phyloP scores from a whole-genome alignment of 371 early-diverging fungal genomes.

The Actinomortierella ambigua region DNA sequence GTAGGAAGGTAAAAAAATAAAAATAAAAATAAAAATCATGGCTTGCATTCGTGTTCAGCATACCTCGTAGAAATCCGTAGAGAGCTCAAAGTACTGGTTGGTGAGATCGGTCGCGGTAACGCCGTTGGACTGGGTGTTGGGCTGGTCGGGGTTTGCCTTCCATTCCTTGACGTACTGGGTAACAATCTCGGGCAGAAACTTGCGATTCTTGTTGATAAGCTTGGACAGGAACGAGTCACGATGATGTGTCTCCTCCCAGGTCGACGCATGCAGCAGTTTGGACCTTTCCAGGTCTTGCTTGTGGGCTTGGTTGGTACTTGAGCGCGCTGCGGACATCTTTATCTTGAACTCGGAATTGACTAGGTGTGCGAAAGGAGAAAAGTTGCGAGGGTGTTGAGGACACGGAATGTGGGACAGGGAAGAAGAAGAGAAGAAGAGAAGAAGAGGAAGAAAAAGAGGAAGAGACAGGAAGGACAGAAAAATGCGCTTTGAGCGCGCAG shows the following conservation, averaged over 20 bases:
- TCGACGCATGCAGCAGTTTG: conserved; percentile 18
- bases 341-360: no score
- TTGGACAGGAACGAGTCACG: conserved; percentile 21
- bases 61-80: conserved; percentile 82
- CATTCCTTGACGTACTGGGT: conserved; percentile 18
- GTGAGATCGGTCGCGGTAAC: conserved; percentile 68
- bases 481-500: no score
- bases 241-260: conserved; percentile 15
- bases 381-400: no score
- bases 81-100: conserved; percentile 82
- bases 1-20: conserved; percentile 2
- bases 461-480: no score
- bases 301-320: neutral
- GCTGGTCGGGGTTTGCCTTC: conserved; percentile 13
- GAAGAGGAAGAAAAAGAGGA: no score
- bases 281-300: conserved; percentile 22
- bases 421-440: no score
- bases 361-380: no score
- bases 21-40: conserved; percentile 6
- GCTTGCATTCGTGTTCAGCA: no score
- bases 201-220: conserved; percentile 19
- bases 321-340: no score
- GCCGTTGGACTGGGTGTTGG: conserved; percentile 10
- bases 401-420: no score
- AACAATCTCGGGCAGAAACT: conserved; percentile 19